Evolutionary conservation across 768 basidiomycete genomes (phyloP).

Genomic region (Podaxis carcinomalis): DNA sequence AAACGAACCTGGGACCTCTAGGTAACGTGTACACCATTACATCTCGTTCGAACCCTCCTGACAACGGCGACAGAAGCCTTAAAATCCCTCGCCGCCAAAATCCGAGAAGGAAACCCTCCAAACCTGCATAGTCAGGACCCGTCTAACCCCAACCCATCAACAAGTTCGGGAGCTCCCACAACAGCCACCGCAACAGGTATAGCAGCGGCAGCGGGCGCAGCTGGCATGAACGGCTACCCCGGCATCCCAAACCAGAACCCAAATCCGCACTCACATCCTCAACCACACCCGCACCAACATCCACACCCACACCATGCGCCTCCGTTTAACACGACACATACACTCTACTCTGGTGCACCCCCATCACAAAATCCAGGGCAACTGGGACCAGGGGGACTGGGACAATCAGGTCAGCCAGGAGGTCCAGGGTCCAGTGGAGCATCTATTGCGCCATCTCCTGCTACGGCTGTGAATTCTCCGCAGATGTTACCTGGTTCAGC

Average conservation of each 20-base stretch:
- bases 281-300: background rate
- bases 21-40: constrained; percentile 39
- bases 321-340: constrained; percentile 23
- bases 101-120: constrained; percentile 32
- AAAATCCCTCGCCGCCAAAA: constrained; percentile 32
- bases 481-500: constrained; percentile 49
- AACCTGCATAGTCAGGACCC: constrained; percentile 13
- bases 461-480: constrained; percentile 34
- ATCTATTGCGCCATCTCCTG: constrained; percentile 23
- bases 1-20: constrained; percentile 53
- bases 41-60: background rate
- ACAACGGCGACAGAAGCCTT: constrained; percentile 31
- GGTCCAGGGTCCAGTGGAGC: constrained; percentile 35
- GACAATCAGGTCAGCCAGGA: background rate
- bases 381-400: background rate
- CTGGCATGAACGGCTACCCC: background rate
- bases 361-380: background rate
- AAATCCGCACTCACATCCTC: background rate
- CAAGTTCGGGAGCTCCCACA: constrained; percentile 7
- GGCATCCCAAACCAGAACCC: background rate
- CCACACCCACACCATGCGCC: background rate
- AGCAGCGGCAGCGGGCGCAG: constrained; percentile 4
- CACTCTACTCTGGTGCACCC: constrained; percentile 34
- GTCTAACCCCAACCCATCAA: background rate
- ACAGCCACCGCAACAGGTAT: constrained; percentile 10